Conservation (phyloP, 805 yeast genomes). For the Kodamaea nitidulidarum region DNA sequence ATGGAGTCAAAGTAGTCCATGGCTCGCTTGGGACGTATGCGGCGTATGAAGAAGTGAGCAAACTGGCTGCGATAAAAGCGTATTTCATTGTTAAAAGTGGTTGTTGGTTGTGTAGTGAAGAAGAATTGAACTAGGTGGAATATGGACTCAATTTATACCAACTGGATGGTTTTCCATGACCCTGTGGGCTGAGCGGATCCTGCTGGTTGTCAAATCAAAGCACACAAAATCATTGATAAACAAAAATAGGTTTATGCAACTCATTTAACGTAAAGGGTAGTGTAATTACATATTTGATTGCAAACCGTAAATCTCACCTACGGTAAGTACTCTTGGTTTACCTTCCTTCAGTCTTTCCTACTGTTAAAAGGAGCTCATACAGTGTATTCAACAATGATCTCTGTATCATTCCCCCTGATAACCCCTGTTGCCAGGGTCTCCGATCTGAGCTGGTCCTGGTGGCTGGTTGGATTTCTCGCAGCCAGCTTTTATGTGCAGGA, state of each 20-base stretch:
- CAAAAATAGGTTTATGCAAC: neutral
- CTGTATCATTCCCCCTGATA: too few species aligned
- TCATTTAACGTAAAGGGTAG: neutral
- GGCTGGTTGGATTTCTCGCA: conserved; percentile 3
- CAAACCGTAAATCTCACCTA: too few species aligned
- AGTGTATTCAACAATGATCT: too few species aligned
- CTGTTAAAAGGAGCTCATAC: too few species aligned
- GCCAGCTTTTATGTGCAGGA: conserved; percentile 5
- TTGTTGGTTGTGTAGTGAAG: neutral
- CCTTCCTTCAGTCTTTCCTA: too few species aligned
- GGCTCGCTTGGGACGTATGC: conserved; percentile 24
- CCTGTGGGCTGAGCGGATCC: too few species aligned
- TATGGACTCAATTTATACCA: neutral
- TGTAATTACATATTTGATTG: too few species aligned
- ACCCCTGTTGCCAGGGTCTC: neutral
- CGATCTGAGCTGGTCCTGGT: conserved; percentile 1
- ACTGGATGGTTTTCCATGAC: neutral
- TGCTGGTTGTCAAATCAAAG: neutral
- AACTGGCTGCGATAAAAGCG: conserved; percentile 15
- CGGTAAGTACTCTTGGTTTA: too few species aligned
- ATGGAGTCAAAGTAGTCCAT: conserved; percentile 32
- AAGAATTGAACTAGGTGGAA: neutral
- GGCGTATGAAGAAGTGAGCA: conserved; percentile 15
- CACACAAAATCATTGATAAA: neutral
- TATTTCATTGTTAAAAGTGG: conserved; percentile 19